Conservation (phyloP, 148 eudicot genomes). For the Rhododendron vialii region DNA sequence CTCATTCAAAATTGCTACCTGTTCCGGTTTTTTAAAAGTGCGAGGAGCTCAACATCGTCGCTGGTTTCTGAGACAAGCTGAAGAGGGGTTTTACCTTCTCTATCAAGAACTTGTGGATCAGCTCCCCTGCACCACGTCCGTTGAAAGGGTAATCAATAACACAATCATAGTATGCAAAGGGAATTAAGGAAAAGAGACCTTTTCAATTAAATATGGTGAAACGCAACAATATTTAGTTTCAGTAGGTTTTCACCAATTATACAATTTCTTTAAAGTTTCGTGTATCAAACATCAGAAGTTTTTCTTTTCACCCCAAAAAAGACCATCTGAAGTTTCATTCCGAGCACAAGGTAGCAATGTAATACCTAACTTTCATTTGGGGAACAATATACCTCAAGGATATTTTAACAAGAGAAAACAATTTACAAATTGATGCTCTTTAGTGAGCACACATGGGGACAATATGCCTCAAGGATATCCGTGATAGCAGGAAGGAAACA, state of each 20-base stretch:
- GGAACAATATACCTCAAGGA: neutral
- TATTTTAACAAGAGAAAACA: neutral
- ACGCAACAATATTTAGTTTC: neutral
- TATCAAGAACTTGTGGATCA: conserved; percentile 46
- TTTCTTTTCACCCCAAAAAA: neutral
- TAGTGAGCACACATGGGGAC: neutral
- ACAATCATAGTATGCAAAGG: neutral
- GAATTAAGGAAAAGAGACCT: neutral
- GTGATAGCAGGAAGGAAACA: neutral
- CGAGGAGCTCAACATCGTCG: conserved; percentile 61
- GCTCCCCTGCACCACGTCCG: conserved; percentile 59
- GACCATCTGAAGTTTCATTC: neutral
- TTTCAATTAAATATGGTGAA: neutral
- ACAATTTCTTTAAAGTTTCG: neutral
- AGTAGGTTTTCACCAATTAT: neutral
- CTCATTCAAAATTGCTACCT: conserved; percentile 32
- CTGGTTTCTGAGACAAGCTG: conserved; percentile 48
- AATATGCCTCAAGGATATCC: neutral
- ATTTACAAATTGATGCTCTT: neutral
- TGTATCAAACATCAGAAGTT: neutral
- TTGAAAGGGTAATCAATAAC: neutral
- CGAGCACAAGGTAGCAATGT: neutral
- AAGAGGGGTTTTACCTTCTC: conserved; percentile 62
- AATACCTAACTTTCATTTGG: neutral
- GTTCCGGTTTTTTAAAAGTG: conserved; percentile 48